These are phyloP conservation scores for Stagonosporopsis cucurbitacearum DNA, from an alignment of 2,329 filamentous ascomycete genomes.

Conservation along the genomic window DNA sequence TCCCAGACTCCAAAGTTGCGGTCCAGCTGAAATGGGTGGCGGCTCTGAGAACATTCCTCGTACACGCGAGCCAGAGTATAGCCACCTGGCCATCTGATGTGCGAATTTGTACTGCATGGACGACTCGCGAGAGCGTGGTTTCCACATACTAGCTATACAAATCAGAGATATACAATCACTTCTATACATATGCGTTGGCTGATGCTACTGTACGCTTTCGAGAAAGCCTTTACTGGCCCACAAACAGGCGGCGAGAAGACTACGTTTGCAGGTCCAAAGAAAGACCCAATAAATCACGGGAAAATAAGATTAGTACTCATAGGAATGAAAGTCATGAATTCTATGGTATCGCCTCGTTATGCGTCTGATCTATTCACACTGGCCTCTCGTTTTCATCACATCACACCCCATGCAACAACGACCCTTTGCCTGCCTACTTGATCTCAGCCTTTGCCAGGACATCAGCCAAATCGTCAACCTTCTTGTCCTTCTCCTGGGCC, in stretches of 20 bases:
- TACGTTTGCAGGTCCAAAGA: too few relatives aligned
- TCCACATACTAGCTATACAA: too few relatives aligned
- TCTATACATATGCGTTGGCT: neutral
- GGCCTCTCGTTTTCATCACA: neutral
- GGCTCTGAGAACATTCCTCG: conserved; percentile 2
- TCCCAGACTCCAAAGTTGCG: neutral
- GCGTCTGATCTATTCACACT: neutral
- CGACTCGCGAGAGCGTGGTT: too few relatives aligned
- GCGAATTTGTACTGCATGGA: too few relatives aligned
- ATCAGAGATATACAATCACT: too few relatives aligned
- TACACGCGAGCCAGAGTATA: conserved; percentile 20
- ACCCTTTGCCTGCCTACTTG: conserved; percentile 27
- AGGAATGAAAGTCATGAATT: conserved; percentile 9
- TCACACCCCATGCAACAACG: neutral
- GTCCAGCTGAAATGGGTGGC: neutral
- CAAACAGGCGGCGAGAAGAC: too few relatives aligned
- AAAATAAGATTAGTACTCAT: neutral
- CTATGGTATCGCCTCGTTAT: conserved; percentile 19
- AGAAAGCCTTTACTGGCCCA: too few relatives aligned
- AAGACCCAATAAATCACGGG: neutral
- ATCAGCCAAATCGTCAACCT: conserved; percentile 81
- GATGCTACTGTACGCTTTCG: neutral
- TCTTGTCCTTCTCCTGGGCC: conserved; percentile 73
- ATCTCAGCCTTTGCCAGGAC: conserved; percentile 72
- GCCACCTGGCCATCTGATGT: conserved; percentile 6